Evolutionary conservation across 2,329 filamentous ascomycete species (phyloP).

Genomic region (Coleophoma crateriformis): DNA sequence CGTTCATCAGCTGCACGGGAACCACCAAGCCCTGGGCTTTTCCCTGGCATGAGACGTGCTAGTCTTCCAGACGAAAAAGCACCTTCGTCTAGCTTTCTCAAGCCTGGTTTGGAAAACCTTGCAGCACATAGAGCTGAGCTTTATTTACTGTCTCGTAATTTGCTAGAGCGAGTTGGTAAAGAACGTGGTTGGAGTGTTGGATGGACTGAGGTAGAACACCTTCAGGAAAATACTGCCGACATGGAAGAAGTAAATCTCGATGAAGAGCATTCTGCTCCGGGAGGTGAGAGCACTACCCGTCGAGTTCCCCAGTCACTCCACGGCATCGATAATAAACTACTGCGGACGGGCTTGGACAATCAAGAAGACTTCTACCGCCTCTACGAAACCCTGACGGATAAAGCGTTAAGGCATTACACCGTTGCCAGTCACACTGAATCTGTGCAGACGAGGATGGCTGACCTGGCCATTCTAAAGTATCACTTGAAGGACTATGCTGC

Average conservation of each 20-base stretch:
- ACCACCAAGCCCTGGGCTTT: constrained; percentile 45
- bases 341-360: constrained; percentile 56
- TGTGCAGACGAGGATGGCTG: constrained; percentile 71
- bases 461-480: constrained; percentile 81
- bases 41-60: constrained; percentile 40
- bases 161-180: constrained; percentile 70
- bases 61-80: constrained; percentile 33
- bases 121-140: constrained; percentile 80
- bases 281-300: not conserved
- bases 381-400: constrained; percentile 76
- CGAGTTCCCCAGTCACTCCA: constrained; percentile 15
- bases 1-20: constrained; percentile 34
- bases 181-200: constrained; percentile 71
- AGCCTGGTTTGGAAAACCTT: constrained; percentile 70
- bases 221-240: constrained; percentile 27
- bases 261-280: constrained; percentile 9
- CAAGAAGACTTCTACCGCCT: constrained; percentile 59
- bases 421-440: constrained; percentile 75
- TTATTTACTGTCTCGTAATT: constrained; percentile 71
- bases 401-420: constrained; percentile 75
- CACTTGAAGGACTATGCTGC: constrained; percentile 66
- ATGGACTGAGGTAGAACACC: constrained; percentile 56
- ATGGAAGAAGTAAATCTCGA: constrained; percentile 55
- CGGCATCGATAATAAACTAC: constrained; percentile 49
- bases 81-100: constrained; percentile 42